Percentiles rank a stretch among this genome's conserved stretches.
Evolutionary conservation across 2,329 filamentous ascomycete species (phyloP).

Genomic region (Trichocomaceae sp.): DNA sequence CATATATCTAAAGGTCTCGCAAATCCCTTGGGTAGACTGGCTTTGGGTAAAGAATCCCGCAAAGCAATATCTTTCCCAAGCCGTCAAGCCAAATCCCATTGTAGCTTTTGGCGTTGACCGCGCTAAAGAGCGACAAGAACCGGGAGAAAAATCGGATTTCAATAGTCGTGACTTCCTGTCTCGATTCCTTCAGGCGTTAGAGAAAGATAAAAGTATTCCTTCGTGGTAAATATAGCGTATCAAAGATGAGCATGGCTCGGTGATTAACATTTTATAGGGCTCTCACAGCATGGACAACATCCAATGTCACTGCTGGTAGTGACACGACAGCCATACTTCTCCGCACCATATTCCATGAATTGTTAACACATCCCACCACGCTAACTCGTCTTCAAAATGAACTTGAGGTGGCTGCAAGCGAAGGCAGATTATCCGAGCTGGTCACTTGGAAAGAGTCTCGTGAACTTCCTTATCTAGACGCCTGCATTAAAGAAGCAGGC

Average conservation of each 20-base stretch:
- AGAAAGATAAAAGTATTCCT: conserved; percentile 14
- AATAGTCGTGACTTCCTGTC: conserved; percentile 15
- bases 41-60: conserved; percentile 30
- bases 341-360: conserved; percentile 20
- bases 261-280: not conserved
- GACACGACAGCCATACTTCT: conserved; percentile 28
- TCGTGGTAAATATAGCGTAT: conserved; percentile 12
- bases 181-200: conserved; percentile 14
- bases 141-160: conserved; percentile 1
- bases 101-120: conserved; percentile 20
- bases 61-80: conserved; percentile 12
- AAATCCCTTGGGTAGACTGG: conserved; percentile 33
- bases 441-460: conserved; percentile 3
- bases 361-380: conserved; percentile 16
- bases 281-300: not conserved
- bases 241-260: not conserved
- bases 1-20: conserved; percentile 7
- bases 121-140: conserved; percentile 17
- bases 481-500: conserved; percentile 12
- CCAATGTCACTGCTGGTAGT: conserved; percentile 18
- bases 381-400: conserved; percentile 9
- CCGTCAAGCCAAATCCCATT: conserved; percentile 18
- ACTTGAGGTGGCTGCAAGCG: conserved; percentile 15
- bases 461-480: conserved; percentile 9
- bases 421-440: not conserved